phyloP scores from a whole-genome alignment of 768 basidiomycete species.

The Agrocybe chaxingu region DNA sequence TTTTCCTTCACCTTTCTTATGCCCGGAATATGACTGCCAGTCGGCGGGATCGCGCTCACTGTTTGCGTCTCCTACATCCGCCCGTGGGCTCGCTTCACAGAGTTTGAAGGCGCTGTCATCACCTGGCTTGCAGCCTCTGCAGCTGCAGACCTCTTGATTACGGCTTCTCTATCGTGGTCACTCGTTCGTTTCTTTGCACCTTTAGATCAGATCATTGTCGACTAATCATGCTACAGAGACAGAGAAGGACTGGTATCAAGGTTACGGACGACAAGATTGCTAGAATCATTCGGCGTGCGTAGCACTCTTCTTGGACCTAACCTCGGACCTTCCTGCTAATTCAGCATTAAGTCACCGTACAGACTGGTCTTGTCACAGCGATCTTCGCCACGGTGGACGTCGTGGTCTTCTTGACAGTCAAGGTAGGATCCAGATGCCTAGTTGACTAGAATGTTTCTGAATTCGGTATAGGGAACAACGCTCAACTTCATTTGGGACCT shows the following conservation, averaged over 20 bases:
- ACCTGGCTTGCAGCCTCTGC: constrained; percentile 45
- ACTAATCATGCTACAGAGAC: constrained; percentile 21
- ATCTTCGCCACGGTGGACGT: constrained; percentile 27
- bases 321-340: neutral
- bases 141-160: constrained; percentile 45
- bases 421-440: constrained; percentile 10
- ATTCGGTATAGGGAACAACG: constrained; percentile 1
- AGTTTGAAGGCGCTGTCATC: constrained; percentile 21
- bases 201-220: neutral
- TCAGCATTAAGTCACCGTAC: constrained; percentile 21
- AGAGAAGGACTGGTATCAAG: constrained; percentile 31
- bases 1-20: no score
- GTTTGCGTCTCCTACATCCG: neutral
- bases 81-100: neutral
- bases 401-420: constrained; percentile 23
- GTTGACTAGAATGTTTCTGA: neutral
- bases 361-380: constrained; percentile 27
- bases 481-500: constrained; percentile 27
- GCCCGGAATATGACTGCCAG: neutral
- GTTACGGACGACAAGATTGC: constrained; percentile 31
- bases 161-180: constrained; percentile 34
- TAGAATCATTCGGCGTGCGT: constrained; percentile 29
- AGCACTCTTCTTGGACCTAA: neutral
- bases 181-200: constrained; percentile 29
- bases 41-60: constrained; percentile 1